Conservation (phyloP, 305 asterid species). For the Ilex paraguariensis region DNA sequence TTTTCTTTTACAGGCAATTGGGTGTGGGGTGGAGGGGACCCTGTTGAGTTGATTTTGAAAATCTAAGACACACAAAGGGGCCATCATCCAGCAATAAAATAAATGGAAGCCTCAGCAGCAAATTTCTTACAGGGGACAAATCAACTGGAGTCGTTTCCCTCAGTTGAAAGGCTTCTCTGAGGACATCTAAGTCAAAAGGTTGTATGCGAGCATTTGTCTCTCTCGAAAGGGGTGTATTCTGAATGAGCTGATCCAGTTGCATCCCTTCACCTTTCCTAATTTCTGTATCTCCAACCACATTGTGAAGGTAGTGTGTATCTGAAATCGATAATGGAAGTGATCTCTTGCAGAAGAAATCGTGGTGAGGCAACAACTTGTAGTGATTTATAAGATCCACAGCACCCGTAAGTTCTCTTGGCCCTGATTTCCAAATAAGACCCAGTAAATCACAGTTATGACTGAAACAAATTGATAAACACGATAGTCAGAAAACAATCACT, state of each 20-base stretch:
- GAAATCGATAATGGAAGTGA: conserved; percentile 75
- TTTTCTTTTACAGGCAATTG: too few species aligned
- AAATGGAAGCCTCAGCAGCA: conserved; percentile 14
- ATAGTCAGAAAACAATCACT: background rate
- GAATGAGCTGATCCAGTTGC: conserved; percentile 83
- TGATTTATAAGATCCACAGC: conserved; percentile 84
- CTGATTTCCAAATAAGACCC: conserved; percentile 36
- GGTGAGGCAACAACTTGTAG: conserved; percentile 73
- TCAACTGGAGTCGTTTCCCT: conserved; percentile 68
- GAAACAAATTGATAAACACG: background rate
- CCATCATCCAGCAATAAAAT: conserved; percentile 4
- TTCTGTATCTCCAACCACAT: conserved; percentile 88
- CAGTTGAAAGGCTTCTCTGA: conserved; percentile 79
- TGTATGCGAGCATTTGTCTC: conserved; percentile 57
- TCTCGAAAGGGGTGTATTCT: conserved; percentile 50
- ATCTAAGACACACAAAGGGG: background rate
- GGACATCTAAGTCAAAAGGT: conserved; percentile 71
- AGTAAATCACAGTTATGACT: conserved; percentile 9
- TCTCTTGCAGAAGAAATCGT: conserved; percentile 89
- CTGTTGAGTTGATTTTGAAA: background rate
- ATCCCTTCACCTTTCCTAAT: conserved; percentile 94
- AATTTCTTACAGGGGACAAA: conserved; percentile 64
- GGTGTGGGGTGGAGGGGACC: background rate
- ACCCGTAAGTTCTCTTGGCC: conserved; percentile 94
- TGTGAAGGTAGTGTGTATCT: conserved; percentile 88